Evolutionary conservation across 441 rosid species (phyloP).

Genomic region (Gossypium schwendimanii): DNA sequence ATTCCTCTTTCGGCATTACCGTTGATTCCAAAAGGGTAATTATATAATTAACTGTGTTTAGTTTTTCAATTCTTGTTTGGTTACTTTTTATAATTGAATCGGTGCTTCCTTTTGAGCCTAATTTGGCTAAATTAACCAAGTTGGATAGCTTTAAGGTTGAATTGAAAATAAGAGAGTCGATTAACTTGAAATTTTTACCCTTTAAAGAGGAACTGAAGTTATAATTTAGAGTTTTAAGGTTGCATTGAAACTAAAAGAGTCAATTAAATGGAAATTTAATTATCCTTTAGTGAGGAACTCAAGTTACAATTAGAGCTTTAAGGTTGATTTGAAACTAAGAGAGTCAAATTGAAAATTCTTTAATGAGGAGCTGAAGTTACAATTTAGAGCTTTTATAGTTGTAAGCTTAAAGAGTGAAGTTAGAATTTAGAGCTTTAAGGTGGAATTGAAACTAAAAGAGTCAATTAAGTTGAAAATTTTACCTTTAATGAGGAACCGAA

Average conservation of each 20-base stretch:
- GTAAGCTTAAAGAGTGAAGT: background rate
- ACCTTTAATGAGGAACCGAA: background rate
- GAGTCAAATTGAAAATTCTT: background rate
- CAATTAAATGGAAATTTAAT: background rate
- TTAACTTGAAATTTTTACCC: background rate
- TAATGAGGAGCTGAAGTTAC: background rate
- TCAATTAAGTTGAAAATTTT: background rate
- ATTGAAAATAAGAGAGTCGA: background rate
- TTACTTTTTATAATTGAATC: background rate
- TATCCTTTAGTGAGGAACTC: background rate
- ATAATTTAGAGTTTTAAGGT: background rate
- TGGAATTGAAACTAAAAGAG: background rate
- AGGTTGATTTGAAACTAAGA: background rate
- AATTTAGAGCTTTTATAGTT: background rate
- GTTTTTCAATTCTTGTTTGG: conserved; percentile 2
- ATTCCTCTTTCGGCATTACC: conserved; percentile 59
- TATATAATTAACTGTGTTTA: background rate
- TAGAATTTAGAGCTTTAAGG: background rate
- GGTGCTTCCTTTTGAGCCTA: background rate
- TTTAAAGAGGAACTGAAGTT: background rate
- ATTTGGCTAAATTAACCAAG: background rate
- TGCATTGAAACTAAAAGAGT: background rate
- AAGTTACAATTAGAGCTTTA: background rate
- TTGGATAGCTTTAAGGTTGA: background rate
- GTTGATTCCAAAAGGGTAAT: conserved; percentile 51